Evolutionary conservation across 176 grass and related monocot genomes (phyloP), one percentile per base, ranked within the genome.

Genomic region (Eleusine coracana): DNA sequence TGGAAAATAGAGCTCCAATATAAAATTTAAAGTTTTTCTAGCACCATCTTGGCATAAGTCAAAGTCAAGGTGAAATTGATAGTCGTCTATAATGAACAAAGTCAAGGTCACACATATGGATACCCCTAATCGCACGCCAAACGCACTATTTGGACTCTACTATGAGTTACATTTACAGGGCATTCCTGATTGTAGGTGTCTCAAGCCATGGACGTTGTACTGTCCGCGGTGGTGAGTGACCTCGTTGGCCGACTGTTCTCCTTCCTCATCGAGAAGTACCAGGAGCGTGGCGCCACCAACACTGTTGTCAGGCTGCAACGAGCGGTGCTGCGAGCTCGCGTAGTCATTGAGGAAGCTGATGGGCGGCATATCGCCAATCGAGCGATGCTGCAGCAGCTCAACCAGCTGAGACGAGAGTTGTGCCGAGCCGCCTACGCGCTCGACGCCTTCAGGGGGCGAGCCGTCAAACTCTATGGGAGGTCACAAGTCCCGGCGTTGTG

Each of bases 291-390:
- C n/a, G 5, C 70, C 56, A n/a, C 0, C 14, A 16, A 18, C 13
- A 49, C 40, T 13, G 5, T 27, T 8, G 46, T 3, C 8, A 75
- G 45, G 46, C 61, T 84, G 34, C 72, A 76, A 21, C 72, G 61
- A 0, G 5, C 9, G 48, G 72, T 84, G 10, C 82, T 67, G 1
- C 59, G 82, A 27, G 71, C 82, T 10, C 46, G 62, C 34, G 62
- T 20, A 46, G 23, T 84, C 36, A 10, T 68, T 5, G 82, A 84
- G 61, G 82, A 84, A 13, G 82, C 82, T 14, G 48, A 76, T n/a
- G 72, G 36, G n/a, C 46, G 71, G 48, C 72, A 68, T 1, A 17
- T 84, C 72, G 39, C 72, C 23, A 76, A n/a, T 62, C 61, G 25
- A 5, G 62, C n/a, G 16, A 84, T 84, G 82, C 48, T 58, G 16